Conservation (phyloP, 1,284 basidiomycete genomes). For the Takashimella koratensis region DNA sequence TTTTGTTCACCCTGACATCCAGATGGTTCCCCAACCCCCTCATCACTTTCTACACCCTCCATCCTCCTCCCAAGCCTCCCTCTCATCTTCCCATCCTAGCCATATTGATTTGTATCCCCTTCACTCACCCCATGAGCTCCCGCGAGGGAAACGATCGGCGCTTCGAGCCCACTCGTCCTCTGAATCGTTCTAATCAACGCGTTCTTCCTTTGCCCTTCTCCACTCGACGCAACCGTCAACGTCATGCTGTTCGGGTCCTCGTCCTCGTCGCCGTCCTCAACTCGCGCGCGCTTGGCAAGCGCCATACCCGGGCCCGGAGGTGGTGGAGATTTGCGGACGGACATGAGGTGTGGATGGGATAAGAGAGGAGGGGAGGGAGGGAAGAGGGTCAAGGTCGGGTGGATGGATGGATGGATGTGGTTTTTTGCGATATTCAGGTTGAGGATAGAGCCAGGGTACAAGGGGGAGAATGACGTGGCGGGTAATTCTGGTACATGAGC, state of each 20-base stretch:
- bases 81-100: too few species aligned
- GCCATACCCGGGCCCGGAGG: conserved; percentile 41
- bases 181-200: conserved; percentile 44
- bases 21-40: background rate
- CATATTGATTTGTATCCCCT: too few species aligned
- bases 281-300: conserved; percentile 30
- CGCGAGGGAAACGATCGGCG: conserved; percentile 42
- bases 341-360: conserved; percentile 20
- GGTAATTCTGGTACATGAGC: too few species aligned
- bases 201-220: conserved; percentile 44
- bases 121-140: conserved; percentile 47
- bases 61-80: too few species aligned
- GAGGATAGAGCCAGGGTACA: background rate
- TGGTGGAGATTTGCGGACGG: conserved; percentile 45
- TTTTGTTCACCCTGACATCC: background rate
- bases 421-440: background rate
- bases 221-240: conserved; percentile 45
- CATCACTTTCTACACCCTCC: background rate
- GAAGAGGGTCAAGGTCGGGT: background rate
- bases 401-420: background rate
- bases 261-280: conserved; percentile 22
- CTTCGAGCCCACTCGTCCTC: conserved; percentile 46
- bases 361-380: background rate
- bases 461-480: background rate
- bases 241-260: conserved; percentile 21